phyloP scores from a whole-genome alignment of 2,329 filamentous ascomycete genomes.

The Fusarium brachygibbosum region DNA sequence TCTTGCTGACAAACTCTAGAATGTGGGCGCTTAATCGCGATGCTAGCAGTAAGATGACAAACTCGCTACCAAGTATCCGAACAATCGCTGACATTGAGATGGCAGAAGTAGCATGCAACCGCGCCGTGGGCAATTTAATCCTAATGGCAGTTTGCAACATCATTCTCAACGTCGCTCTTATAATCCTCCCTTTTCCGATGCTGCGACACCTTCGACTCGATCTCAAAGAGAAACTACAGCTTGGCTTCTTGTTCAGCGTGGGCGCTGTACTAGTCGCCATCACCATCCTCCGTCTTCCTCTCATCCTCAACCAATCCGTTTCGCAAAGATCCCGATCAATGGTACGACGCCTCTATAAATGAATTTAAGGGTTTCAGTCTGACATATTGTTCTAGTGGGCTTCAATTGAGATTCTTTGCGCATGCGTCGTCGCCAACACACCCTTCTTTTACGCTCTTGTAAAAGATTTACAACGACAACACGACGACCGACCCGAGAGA shows the following conservation, averaged over 20 bases:
- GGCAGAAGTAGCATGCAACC: constrained; percentile 38
- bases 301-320: constrained; percentile 49
- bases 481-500: constrained; percentile 40
- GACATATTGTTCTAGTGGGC: constrained; percentile 45
- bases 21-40: constrained; percentile 36
- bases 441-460: constrained; percentile 50
- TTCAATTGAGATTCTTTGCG: constrained; percentile 52
- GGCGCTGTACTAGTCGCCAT: constrained; percentile 48
- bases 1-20: constrained; percentile 19
- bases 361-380: background rate
- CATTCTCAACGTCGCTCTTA: constrained; percentile 49
- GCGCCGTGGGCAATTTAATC: constrained; percentile 48
- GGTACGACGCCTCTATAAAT: constrained; percentile 19
- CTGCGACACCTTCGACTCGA: constrained; percentile 44
- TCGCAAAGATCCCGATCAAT: constrained; percentile 51
- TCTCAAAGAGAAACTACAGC: constrained; percentile 37
- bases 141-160: constrained; percentile 52
- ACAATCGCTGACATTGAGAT: constrained; percentile 11
- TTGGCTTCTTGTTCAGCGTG: constrained; percentile 48
- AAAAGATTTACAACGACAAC: constrained; percentile 47
- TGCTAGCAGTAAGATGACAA: constrained; percentile 18
- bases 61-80: background rate
- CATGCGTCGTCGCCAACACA: constrained; percentile 51
- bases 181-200: constrained; percentile 51
- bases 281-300: constrained; percentile 49